phyloP scores from a whole-genome alignment of 1,139 yeast genomes.

The Magnusiomyces magnusii region DNA sequence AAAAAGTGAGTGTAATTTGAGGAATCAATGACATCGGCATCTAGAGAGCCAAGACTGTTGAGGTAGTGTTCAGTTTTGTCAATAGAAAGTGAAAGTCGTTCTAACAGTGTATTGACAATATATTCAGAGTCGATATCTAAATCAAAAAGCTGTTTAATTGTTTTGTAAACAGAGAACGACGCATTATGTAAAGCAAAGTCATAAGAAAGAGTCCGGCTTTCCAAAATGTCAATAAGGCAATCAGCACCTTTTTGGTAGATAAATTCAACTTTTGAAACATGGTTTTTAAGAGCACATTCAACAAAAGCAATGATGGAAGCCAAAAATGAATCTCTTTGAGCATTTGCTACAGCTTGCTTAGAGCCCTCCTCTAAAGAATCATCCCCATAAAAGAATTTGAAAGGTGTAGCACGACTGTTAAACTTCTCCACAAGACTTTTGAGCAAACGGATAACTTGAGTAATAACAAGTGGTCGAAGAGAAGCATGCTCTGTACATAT shows the following conservation, averaged over 20 bases:
- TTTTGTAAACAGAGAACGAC: conserved; percentile 25
- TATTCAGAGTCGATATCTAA: conserved; percentile 25
- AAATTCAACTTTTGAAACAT: conserved; percentile 30
- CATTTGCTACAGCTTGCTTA: too few relatives aligned
- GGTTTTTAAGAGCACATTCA: conserved; percentile 32
- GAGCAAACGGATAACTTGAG: conserved; percentile 44
- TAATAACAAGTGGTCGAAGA: conserved; percentile 52
- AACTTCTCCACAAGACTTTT: conserved; percentile 38
- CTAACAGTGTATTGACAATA: conserved; percentile 19
- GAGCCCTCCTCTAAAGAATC: too few relatives aligned
- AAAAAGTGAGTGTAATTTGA: conserved; percentile 17
- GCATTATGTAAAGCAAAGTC: conserved; percentile 33
- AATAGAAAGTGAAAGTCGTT: conserved; percentile 7
- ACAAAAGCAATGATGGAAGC: conserved; percentile 22
- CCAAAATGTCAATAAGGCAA: conserved; percentile 25
- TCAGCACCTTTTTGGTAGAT: conserved; percentile 29
- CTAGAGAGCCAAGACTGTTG: conserved; percentile 8
- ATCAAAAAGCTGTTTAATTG: conserved; percentile 27
- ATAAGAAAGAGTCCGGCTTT: conserved; percentile 29
- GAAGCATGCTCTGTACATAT: conserved; percentile 76
- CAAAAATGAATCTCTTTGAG: conserved; percentile 10
- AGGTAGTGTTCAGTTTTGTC: conserved; percentile 10
- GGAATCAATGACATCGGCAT: conserved; percentile 12
- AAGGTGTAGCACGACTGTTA: conserved; percentile 8
- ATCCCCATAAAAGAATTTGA: conserved; percentile 14